Conservation (phyloP, 2,329 filamentous ascomycete genomes). For the Clarireedia homoeocarpa region DNA sequence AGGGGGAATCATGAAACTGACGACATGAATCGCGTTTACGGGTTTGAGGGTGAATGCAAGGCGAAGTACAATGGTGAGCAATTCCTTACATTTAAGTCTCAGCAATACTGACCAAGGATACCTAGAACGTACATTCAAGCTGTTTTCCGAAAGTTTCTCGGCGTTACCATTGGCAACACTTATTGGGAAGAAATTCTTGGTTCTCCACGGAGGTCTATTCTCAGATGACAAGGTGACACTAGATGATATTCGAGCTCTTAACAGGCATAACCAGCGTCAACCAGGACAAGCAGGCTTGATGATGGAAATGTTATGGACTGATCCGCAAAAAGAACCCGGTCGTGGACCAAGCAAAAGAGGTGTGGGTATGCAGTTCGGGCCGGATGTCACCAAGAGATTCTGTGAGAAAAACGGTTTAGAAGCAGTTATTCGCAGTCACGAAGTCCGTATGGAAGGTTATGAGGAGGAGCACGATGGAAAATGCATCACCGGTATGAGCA, state of each 20-base stretch:
- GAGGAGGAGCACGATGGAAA: conserved; percentile 93
- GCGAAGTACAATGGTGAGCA: conserved; percentile 86
- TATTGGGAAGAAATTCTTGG: conserved; percentile 83
- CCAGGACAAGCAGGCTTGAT: conserved; percentile 90
- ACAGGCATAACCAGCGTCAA: conserved; percentile 84
- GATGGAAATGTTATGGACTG: conserved; percentile 99
- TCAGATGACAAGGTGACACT: conserved; percentile 89
- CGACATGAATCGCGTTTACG: conserved; percentile 98
- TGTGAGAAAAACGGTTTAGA: conserved; percentile 93
- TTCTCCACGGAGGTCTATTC: conserved; percentile 91
- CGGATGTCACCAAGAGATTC: conserved; percentile 92
- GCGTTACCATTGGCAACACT: conserved; percentile 86
- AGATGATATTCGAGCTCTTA: conserved; percentile 88
- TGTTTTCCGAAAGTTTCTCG: conserved; percentile 97
- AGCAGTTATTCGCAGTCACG: conserved; percentile 93
- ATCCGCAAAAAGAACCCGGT: conserved; percentile 79
- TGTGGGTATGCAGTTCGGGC: conserved; percentile 93
- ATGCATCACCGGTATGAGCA: conserved; percentile 74
- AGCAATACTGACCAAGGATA: not conserved
- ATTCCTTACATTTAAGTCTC: conserved; percentile 21
- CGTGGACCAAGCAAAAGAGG: conserved; percentile 93
- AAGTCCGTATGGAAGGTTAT: conserved; percentile 98
- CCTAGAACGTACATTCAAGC: conserved; percentile 67
- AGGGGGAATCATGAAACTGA: conserved; percentile 98
- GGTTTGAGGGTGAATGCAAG: conserved; percentile 97